phyloP scores from a whole-genome alignment of 108 stramenopile species.

The Cyclotella choctawhatcheeana region DNA sequence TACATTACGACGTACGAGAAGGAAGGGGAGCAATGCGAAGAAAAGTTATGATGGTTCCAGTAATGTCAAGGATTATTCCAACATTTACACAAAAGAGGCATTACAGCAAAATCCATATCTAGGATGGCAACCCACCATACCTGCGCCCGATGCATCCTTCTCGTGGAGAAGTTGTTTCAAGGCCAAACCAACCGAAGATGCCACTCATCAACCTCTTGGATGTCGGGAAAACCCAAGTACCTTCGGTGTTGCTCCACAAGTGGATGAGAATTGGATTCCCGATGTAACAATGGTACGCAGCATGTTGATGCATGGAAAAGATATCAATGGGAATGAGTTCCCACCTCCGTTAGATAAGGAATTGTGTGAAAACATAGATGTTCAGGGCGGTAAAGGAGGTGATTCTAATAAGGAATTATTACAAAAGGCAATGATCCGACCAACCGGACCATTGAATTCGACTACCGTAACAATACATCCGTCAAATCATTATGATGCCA shows the following conservation, averaged over 20 bases:
- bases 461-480: slow-evolving; percentile 45
- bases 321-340: slow-evolving; percentile 69
- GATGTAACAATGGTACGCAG: slow-evolving; percentile 74
- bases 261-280: slow-evolving; percentile 62
- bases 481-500: slow-evolving; percentile 44
- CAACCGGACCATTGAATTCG: slow-evolving; percentile 42
- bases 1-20: slow-evolving; percentile 23
- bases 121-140: slow-evolving; percentile 68
- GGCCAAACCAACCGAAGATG: slow-evolving; percentile 39
- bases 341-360: slow-evolving; percentile 64
- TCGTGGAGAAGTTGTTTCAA: slow-evolving; percentile 72
- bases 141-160: slow-evolving; percentile 32
- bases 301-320: slow-evolving; percentile 63
- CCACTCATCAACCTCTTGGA: slow-evolving; percentile 25
- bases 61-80: background rate
- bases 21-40: slow-evolving; percentile 1
- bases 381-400: slow-evolving; percentile 44
- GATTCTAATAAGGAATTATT: slow-evolving; percentile 56
- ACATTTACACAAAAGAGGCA: slow-evolving; percentile 40
- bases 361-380: slow-evolving; percentile 63
- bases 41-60: background rate
- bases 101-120: slow-evolving; percentile 56
- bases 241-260: slow-evolving; percentile 28
- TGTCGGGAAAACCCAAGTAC: slow-evolving; percentile 61
- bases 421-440: slow-evolving; percentile 28